Conservation (phyloP, 768 basidiomycete genomes). For the Agrocybe praecox region DNA sequence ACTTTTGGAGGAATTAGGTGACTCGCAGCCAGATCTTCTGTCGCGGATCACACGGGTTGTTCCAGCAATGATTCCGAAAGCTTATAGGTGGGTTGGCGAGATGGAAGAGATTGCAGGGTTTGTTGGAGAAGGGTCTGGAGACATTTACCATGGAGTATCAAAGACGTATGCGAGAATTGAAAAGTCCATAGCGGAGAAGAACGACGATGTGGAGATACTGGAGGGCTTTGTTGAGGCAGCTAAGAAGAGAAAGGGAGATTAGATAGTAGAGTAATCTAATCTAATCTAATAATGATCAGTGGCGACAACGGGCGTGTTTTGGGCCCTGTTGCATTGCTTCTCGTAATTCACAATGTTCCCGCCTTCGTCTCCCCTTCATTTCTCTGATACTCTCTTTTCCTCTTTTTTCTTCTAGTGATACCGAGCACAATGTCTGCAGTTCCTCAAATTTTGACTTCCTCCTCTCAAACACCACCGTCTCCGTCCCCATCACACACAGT, state of each 20-base stretch:
- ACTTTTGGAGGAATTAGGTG: constrained; percentile 47
- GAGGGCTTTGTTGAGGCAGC: constrained; percentile 49
- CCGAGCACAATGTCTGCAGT: constrained; percentile 23
- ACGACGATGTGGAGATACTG: constrained; percentile 41
- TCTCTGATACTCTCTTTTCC: constrained; percentile 10
- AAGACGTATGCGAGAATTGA: constrained; percentile 47
- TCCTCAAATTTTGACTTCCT: constrained; percentile 9
- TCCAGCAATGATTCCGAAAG: constrained; percentile 60
- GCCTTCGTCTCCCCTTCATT: constrained; percentile 3
- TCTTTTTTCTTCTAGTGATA: constrained; percentile 13
- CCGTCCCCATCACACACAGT: constrained; percentile 12
- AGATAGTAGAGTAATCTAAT: constrained; percentile 14
- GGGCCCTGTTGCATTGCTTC: constrained; percentile 7
- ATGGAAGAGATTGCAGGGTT: constrained; percentile 66
- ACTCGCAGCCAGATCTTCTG: constrained; percentile 48
- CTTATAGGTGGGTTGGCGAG: constrained; percentile 64
- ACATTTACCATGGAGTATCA: constrained; percentile 51
- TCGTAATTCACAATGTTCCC: constrained; percentile 3
- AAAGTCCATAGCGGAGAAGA: constrained; percentile 33
- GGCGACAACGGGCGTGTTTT: background rate
- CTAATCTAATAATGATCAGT: constrained; percentile 9
- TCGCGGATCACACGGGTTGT: constrained; percentile 38
- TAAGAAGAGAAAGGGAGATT: constrained; percentile 10
- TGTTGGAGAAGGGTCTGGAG: constrained; percentile 45
- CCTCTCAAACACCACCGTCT: constrained; percentile 19